Evolutionary conservation across 1,139 yeast species (phyloP).

Genomic region (Kodamaea derodonti): DNA sequence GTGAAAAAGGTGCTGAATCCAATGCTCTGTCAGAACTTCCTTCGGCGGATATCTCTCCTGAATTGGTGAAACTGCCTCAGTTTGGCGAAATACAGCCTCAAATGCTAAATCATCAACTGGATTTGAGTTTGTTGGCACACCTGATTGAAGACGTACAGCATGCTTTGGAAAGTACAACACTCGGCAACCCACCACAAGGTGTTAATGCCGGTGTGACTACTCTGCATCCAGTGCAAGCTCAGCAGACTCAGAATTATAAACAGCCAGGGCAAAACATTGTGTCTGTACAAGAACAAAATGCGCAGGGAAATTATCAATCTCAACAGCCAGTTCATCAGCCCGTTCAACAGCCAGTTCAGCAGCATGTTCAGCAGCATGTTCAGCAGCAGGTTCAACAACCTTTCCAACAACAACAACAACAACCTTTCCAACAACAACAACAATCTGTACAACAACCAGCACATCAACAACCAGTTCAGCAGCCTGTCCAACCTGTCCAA

Average conservation of each 20-base stretch:
- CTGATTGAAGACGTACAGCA: not conserved
- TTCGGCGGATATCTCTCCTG: slow-evolving; percentile 6
- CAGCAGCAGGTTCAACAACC: slow-evolving; percentile 3
- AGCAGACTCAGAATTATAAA: not conserved
- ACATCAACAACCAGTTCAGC: slow-evolving; percentile 1
- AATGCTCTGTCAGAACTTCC: slow-evolving; percentile 4
- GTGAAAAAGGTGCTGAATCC: not conserved
- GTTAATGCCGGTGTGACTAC: not conserved
- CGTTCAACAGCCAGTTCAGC: slow-evolving; percentile 5
- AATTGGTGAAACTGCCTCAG: not conserved
- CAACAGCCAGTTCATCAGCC: not conserved
- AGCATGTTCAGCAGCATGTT: slow-evolving; percentile 3
- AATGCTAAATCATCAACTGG: no score
- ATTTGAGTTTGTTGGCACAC: not conserved
- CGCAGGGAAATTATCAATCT: not conserved
- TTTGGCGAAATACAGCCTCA: not conserved
- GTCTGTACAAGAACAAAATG: no score
- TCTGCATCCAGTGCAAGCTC: not conserved
- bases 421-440: slow-evolving; percentile 2
- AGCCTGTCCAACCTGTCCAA: slow-evolving; percentile 2
- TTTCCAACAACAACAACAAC: slow-evolving; percentile 6
- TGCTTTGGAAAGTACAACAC: not conserved
- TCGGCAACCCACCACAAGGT: not conserved
- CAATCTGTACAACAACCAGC: slow-evolving; percentile 4
- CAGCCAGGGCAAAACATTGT: no score